Base-by-base conservation (phyloP, 1,139 yeast genomes). In the Taiozyma sp. region DNA sequence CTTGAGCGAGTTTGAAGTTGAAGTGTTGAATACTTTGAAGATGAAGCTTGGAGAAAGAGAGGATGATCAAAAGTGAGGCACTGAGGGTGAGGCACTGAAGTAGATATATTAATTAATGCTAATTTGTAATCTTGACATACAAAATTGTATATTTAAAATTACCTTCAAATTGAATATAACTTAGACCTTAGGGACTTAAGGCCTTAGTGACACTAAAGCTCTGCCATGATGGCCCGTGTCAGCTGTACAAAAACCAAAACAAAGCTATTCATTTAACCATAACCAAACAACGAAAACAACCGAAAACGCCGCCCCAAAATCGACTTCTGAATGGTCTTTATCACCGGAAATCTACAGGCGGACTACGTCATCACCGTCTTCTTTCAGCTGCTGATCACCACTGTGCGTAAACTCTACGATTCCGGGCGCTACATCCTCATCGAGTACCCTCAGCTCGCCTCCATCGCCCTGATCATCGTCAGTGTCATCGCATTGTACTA, bases 301-400 rank as follows among this genome's bases (percentile, higher is more conserved):
- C 8, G 2, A 24, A 8, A 24, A 24, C 27, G 6, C 8, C 8
- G 27, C 27, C 22, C 23, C 19, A 36, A 36, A 13, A 6, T 29
- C 39, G 4, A 5, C n/a, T 8, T 8, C 23, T 7, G 14, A 23
- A 53, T 55, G 53, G 49, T 40, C 30, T 43, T 48, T 46, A 42
- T 52, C 29, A 62, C 64, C 9, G 65, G 64, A 2, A 58, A 57
- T 44, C 45, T 49, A 7, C 50, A 58, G 8, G 54, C 52, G 1
- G 64, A 62, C 40, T 59, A 54, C 40, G 44, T 54, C 27, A 46
- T 61, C 43, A 52, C 59, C 2, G 40, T 54, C 9, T 9, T 51
- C 4, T 38, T 51, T 8, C 46, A 48, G 5, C 43, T 56, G 2
- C 1, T 47, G 1, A 22, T 40, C 14, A 48, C 54, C 1, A 4